These are phyloP conservation scores for Quercus wislizeni DNA, from an alignment of 306 rosid genomes.

Conservation along the genomic window DNA sequence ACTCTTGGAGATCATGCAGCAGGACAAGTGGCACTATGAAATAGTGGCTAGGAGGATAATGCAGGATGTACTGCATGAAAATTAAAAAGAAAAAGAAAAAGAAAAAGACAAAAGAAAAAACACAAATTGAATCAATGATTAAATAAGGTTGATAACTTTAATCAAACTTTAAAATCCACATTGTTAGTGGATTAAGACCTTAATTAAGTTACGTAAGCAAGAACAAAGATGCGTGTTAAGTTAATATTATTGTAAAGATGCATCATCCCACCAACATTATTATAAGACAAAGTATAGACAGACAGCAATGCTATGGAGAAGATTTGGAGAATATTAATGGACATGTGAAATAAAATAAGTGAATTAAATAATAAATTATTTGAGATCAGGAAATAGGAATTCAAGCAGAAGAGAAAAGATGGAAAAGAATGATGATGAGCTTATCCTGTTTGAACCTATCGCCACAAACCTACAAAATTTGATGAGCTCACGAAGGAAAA, in stretches of 20 bases:
- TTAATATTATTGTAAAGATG: slow-evolving; percentile 13
- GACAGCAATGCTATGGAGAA: slow-evolving; percentile 7
- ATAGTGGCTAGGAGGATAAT: neutral
- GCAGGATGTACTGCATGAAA: too few relatives aligned
- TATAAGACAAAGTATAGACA: slow-evolving; percentile 3
- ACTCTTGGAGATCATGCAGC: neutral
- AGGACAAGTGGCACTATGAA: neutral
- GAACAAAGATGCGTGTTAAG: slow-evolving; percentile 22
- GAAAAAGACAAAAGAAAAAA: too few relatives aligned
- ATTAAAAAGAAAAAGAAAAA: too few relatives aligned
- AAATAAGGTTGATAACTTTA: neutral
- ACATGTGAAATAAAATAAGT: neutral
- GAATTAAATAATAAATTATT: slow-evolving; percentile 4
- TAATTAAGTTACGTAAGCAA: slow-evolving; percentile 19
- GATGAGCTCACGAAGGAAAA: slow-evolving; percentile 37
- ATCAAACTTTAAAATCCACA: slow-evolving; percentile 21
- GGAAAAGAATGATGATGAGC: slow-evolving; percentile 28
- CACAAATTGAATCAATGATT: too few relatives aligned
- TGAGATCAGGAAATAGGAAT: neutral
- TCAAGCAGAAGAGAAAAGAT: neutral
- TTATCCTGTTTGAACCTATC: slow-evolving; percentile 47
- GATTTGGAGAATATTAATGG: slow-evolving; percentile 26
- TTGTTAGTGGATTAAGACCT: slow-evolving; percentile 36
- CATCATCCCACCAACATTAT: slow-evolving; percentile 12
- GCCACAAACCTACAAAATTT: slow-evolving; percentile 10